phyloP scores from a whole-genome alignment of 129 eudicot species.

The Daucus carota region DNA sequence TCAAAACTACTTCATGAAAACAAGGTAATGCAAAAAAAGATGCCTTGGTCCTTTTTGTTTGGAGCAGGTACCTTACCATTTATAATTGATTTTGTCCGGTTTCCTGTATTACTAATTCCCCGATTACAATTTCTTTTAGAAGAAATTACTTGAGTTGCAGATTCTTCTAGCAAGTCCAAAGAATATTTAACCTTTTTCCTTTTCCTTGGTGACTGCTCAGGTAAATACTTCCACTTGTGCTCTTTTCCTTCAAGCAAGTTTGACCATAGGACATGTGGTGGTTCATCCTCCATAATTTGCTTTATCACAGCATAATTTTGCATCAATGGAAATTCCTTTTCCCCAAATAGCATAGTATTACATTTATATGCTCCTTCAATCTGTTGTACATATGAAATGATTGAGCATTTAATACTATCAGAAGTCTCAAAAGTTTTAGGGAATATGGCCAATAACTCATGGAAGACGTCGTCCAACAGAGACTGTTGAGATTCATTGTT shows the following conservation, averaged over 20 bases:
- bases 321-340: conserved; percentile 27
- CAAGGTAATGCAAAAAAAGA: not conserved
- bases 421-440: conserved; percentile 4
- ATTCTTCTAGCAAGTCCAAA: conserved; percentile 13
- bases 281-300: conserved; percentile 20
- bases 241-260: conserved; percentile 37
- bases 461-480: conserved; percentile 29
- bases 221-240: conserved; percentile 23
- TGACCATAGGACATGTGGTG: conserved; percentile 43
- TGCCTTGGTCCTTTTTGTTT: conserved; percentile 22
- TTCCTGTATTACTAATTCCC: conserved; percentile 1
- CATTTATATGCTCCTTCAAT: conserved; percentile 25
- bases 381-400: conserved; percentile 29
- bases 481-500: conserved; percentile 13
- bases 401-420: conserved; percentile 12
- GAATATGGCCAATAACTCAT: conserved; percentile 34
- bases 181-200: conserved; percentile 15
- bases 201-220: conserved; percentile 26
- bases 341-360: conserved; percentile 38
- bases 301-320: conserved; percentile 17
- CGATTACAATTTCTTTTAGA: conserved; percentile 1
- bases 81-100: not conserved
- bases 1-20: not conserved
- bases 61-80: conserved; percentile 13
- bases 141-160: not conserved